Evolutionary conservation across 225 moss, liverwort and hornwort genomes (phyloP), one percentile per base, ranked within the genome.

Genomic region (Physcomitrium patens): DNA sequence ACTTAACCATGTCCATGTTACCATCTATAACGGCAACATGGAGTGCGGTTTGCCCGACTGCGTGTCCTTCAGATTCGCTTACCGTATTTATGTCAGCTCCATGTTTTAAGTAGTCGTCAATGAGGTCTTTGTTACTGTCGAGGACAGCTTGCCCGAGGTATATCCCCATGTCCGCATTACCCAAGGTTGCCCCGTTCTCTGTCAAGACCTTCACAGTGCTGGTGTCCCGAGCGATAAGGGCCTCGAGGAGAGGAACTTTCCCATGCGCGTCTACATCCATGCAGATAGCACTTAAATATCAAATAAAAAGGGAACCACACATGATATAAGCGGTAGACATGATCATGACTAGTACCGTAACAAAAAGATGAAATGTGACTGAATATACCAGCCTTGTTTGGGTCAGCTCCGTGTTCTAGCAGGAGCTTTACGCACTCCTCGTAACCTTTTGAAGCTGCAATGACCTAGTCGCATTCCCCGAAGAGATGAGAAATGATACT

Each of bases 371-470:
- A 4, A 37, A 7, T 37, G 31, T 37, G 31, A 37, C 4, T 27
- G 14, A 60, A 60, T 15, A 7, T 52, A 89, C 89, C 86, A 72
- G 68, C 59, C 20, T 60, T 48, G 52, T 91, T 91, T 7, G 80
- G 76, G 20, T 85, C 89, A 18, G 89, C 78, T 52, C 74, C 80
- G 73, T 80, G 55, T 60, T 85, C 76, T 11, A 86, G 71, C 70
- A 91, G 86, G 31, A 89, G 49, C 43, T 80, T 76, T 19, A 86
- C 85, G 66, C 89, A 91, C 43, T 86, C 91, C 19, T 86, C 83
- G 61, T 84, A 79, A 43, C 91, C 91, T 72, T 77, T 89, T n/a
- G 79, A 60, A 46, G 89, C 80, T 55, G 86, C 91, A n/a, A 69
- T 74, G 14, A 69, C 67, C 74, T 69, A 60, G 13, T 26, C 16